A percentile compares a stretch with the other conserved stretches of the same genome.
These are phyloP conservation scores for Fraxinus baroniana DNA, from an alignment of 305 asterid genomes.

Conservation along the genomic window DNA sequence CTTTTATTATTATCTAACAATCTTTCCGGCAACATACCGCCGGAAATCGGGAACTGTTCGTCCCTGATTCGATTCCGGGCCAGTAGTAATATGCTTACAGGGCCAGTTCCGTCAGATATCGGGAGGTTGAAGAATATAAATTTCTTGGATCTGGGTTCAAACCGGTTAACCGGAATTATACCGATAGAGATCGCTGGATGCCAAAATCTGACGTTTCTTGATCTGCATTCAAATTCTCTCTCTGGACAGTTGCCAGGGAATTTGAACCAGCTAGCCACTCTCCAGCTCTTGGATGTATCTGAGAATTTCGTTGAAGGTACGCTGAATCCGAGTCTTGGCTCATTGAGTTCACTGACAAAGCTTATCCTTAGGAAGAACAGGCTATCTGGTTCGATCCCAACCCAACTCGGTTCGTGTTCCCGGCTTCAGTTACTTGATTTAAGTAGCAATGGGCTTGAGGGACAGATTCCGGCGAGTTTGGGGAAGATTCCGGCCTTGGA, in stretches of 20 bases:
- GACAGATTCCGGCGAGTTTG: slow-evolving; percentile 62
- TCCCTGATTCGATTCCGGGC: slow-evolving; percentile 82
- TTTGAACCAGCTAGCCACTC: slow-evolving; percentile 49
- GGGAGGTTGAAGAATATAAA: slow-evolving; percentile 71
- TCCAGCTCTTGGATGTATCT: slow-evolving; percentile 76
- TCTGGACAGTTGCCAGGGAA: slow-evolving; percentile 60
- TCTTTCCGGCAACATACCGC: slow-evolving; percentile 67
- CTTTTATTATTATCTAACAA: slow-evolving; percentile 63
- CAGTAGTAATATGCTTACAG: slow-evolving; percentile 55
- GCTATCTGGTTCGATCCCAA: slow-evolving; percentile 64
- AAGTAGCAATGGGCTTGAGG: slow-evolving; percentile 66
- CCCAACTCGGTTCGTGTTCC: slow-evolving; percentile 62
- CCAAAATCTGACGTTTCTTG: slow-evolving; percentile 76
- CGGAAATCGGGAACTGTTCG: slow-evolving; percentile 73
- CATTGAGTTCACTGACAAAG: slow-evolving; percentile 72
- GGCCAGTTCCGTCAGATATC: slow-evolving; percentile 60
- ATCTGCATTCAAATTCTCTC: slow-evolving; percentile 78
- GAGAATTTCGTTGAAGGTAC: slow-evolving; percentile 63
- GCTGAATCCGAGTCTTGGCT: slow-evolving; percentile 61
- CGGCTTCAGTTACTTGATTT: slow-evolving; percentile 82
- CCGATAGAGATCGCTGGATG: slow-evolving; percentile 74
- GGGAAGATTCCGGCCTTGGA: slow-evolving; percentile 77
- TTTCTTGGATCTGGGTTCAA: slow-evolving; percentile 80
- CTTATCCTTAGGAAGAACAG: slow-evolving; percentile 63
- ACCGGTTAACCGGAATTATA: slow-evolving; percentile 58